Evolutionary conservation across 306 rosid genomes (phyloP).

Genomic region (Cotoneaster glaucophyllus): DNA sequence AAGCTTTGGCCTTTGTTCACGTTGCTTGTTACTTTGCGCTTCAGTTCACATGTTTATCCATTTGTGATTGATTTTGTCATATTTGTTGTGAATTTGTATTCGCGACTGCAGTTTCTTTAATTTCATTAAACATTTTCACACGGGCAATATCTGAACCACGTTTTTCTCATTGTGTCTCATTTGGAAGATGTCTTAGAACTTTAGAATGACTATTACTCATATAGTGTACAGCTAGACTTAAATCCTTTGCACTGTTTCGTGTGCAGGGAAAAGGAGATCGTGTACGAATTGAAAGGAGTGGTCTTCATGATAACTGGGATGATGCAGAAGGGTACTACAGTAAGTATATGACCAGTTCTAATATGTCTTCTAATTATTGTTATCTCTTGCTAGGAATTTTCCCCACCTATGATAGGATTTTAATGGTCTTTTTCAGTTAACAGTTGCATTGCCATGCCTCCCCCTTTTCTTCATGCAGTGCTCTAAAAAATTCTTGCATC

Average conservation of each 20-base stretch:
- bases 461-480: neutral
- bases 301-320: constrained; percentile 95
- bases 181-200: neutral
- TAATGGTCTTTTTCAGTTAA: neutral
- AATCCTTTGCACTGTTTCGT: neutral
- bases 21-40: neutral
- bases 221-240: neutral
- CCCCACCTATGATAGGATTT: neutral
- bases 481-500: neutral
- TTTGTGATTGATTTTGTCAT: neutral
- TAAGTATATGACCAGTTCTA: constrained; percentile 35
- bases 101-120: neutral
- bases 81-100: neutral
- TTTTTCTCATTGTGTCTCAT: neutral
- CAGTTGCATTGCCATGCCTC: neutral
- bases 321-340: constrained; percentile 99
- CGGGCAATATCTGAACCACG: neutral
- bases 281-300: constrained; percentile 66
- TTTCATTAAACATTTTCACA: neutral
- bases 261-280: constrained; percentile 78
- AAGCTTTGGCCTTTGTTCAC: neutral
- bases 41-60: neutral
- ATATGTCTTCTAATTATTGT: neutral
- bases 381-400: constrained; percentile 4
- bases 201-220: neutral